phyloP scores from a whole-genome alignment of 345 rosid genomes.

The Noccaea bulbosa region DNA sequence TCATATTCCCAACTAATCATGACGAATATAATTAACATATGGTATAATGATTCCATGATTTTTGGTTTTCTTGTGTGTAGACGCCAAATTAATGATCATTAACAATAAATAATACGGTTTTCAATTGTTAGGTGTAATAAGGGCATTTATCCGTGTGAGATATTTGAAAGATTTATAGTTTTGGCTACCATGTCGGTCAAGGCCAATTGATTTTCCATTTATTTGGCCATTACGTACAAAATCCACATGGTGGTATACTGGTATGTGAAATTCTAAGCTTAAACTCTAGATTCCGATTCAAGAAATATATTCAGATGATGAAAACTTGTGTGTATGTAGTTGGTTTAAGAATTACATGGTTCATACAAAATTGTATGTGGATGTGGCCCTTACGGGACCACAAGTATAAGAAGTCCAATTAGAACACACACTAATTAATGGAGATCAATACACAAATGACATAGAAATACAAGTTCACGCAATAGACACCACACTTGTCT shows the following conservation, averaged over 20 bases:
- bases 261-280: not conserved
- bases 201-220: slow-evolving; percentile 8
- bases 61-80: slow-evolving; percentile 14
- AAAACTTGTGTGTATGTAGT: slow-evolving; percentile 18
- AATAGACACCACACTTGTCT: slow-evolving; percentile 40
- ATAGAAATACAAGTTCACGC: slow-evolving; percentile 34
- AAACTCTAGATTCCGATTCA: slow-evolving; percentile 1
- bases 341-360: slow-evolving; percentile 29
- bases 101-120: slow-evolving; percentile 18
- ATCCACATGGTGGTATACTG: slow-evolving; percentile 20
- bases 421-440: slow-evolving; percentile 30
- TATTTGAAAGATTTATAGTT: not conserved
- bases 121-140: slow-evolving; percentile 2
- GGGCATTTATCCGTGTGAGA: not conserved
- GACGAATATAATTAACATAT: slow-evolving; percentile 38
- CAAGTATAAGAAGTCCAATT: slow-evolving; percentile 27
- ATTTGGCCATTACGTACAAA: slow-evolving; percentile 1
- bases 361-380: slow-evolving; percentile 32
- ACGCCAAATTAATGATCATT: slow-evolving; percentile 5
- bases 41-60: slow-evolving; percentile 6
- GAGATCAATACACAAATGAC: slow-evolving; percentile 6
- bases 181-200: slow-evolving; percentile 17
- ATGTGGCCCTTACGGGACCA: slow-evolving; percentile 42
- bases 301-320: not conserved
- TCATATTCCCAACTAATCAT: slow-evolving; percentile 45